Conservation (phyloP, 805 yeast genomes). For the Zygotorulaspora florentina region DNA sequence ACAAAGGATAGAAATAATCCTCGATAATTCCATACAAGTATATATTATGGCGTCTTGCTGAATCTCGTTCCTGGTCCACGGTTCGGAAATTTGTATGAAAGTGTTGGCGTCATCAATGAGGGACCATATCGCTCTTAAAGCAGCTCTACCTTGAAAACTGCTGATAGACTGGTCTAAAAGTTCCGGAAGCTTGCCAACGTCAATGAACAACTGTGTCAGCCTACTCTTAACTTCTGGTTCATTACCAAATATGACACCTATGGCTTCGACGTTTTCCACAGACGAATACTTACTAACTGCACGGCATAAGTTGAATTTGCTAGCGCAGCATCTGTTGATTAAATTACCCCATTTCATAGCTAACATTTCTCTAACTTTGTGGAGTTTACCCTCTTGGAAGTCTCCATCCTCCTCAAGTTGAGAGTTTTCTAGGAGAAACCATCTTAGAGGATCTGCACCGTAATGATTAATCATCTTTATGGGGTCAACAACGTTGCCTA, state of each 20-base stretch:
- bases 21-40: constrained; percentile 62
- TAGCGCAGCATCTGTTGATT: constrained; percentile 67
- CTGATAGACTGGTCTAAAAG: constrained; percentile 43
- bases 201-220: constrained; percentile 30
- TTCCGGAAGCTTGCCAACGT: constrained; percentile 36
- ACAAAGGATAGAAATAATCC: constrained; percentile 62
- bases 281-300: constrained; percentile 35
- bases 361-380: constrained; percentile 54
- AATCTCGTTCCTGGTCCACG: constrained; percentile 54
- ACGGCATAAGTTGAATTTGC: constrained; percentile 54
- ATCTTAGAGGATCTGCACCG: constrained; percentile 70
- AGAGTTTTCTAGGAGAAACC: constrained; percentile 72
- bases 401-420: constrained; percentile 75
- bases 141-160: constrained; percentile 50
- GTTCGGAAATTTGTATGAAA: constrained; percentile 64
- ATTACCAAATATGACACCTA: constrained; percentile 13
- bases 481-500: constrained; percentile 94
- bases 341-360: constrained; percentile 83
- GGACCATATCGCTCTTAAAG: constrained; percentile 56
- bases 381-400: constrained; percentile 57
- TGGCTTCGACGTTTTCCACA: constrained; percentile 11
- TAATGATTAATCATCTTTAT: constrained; percentile 54
- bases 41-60: constrained; percentile 55
- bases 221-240: constrained; percentile 12
- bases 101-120: constrained; percentile 57